phyloP scores from a whole-genome alignment of 176 grass and related monocot species.

The Paspalum notatum region DNA sequence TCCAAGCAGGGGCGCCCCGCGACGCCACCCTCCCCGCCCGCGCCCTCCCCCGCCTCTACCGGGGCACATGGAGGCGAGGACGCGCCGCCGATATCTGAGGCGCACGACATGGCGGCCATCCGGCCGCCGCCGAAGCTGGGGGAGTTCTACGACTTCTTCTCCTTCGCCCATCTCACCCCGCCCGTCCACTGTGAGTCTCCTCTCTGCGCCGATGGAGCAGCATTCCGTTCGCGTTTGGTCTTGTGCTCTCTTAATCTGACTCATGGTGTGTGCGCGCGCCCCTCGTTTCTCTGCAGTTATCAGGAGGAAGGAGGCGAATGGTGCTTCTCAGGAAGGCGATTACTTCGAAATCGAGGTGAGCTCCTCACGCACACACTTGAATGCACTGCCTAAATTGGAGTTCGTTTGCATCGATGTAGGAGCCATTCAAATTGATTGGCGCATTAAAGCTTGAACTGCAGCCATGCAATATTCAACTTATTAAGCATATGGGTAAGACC shows the following conservation, averaged over 20 bases:
- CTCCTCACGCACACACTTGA: not conserved
- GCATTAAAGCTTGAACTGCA: not conserved
- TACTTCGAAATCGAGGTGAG: constrained; percentile 89
- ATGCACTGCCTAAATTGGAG: not conserved
- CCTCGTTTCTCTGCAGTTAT: constrained; percentile 64
- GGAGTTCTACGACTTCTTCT: constrained; percentile 99
- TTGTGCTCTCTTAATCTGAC: not conserved
- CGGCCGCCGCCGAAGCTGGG: constrained; percentile 73
- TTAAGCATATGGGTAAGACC: not conserved
- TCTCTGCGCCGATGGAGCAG: not conserved
- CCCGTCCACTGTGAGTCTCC: constrained; percentile 77
- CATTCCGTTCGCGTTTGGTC: not conserved
- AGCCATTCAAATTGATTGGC: not conserved
- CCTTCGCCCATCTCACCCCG: constrained; percentile 76
- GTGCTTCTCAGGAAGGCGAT: constrained; percentile 58
- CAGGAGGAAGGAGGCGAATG: constrained; percentile 65
- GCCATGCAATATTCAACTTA: not conserved
- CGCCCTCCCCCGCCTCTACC: not conserved
- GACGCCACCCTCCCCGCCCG: constrained; percentile 39
- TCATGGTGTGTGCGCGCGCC: not conserved
- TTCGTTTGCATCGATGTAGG: not conserved
- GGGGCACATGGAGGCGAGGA: constrained; percentile 30
- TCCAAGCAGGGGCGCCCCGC: constrained; percentile 49
- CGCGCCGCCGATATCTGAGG: constrained; percentile 75
- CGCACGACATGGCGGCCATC: constrained; percentile 95